Conservation (phyloP, 768 basidiomycete genomes). For the Rhodotorula sphaerocarpa region DNA sequence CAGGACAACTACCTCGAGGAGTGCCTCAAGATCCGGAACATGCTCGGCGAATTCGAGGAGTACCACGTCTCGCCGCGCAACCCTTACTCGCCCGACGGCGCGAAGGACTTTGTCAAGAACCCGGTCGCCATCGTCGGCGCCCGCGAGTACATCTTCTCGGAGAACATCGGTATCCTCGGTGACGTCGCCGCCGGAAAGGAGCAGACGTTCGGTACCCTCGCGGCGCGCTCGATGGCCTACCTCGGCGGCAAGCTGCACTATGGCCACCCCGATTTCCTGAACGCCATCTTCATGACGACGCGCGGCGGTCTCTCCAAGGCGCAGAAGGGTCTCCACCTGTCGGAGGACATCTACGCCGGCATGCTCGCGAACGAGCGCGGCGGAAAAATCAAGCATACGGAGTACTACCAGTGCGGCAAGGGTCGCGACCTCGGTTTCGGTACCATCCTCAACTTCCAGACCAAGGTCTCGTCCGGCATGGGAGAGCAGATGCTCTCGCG, state of each 20-base stretch:
- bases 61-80: constrained; percentile 73
- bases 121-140: constrained; percentile 98
- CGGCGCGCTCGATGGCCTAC: constrained; percentile 92
- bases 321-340: constrained; percentile 96
- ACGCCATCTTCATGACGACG: constrained; percentile 93
- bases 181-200: constrained; percentile 98
- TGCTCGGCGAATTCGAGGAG: constrained; percentile 97
- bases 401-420: constrained; percentile 96
- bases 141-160: constrained; percentile 98
- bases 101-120: constrained; percentile 65
- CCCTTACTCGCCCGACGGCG: constrained; percentile 59
- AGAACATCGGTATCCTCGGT: constrained; percentile 97
- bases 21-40: constrained; percentile 95
- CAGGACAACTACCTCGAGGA: constrained; percentile 99
- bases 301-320: constrained; percentile 98
- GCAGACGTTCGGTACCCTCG: constrained; percentile 96
- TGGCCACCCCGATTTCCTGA: constrained; percentile 98
- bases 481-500: constrained; percentile 99
- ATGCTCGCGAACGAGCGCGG: constrained; percentile 98
- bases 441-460: constrained; percentile 98
- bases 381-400: constrained; percentile 95
- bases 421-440: constrained; percentile 98
- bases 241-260: constrained; percentile 98
- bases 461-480: constrained; percentile 99
- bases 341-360: constrained; percentile 99